Conservation (phyloP, 768 basidiomycete genomes). For the Pholiota conissans region DNA sequence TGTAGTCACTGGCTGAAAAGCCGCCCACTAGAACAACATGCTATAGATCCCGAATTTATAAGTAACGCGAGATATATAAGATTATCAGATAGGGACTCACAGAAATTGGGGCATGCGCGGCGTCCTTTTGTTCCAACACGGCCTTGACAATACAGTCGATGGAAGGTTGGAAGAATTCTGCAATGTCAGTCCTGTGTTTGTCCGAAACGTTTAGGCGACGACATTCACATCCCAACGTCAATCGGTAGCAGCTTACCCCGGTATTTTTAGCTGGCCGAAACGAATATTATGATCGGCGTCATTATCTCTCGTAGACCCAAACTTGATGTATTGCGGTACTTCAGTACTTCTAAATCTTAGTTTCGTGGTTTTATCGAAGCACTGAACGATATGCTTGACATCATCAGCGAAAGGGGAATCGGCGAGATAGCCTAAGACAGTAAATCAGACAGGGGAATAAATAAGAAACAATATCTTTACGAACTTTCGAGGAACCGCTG, state of each 20-base stretch:
- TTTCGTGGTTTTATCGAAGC: conserved; percentile 49
- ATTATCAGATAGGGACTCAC: conserved; percentile 18
- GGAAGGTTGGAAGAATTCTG: conserved; percentile 39
- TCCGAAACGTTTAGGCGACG: background rate
- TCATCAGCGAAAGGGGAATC: conserved; percentile 12
- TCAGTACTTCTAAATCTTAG: conserved; percentile 33
- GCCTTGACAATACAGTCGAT: conserved; percentile 34
- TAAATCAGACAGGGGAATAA: background rate
- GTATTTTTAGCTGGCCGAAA: conserved; percentile 46
- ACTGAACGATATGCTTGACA: conserved; percentile 35
- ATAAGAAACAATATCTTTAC: background rate
- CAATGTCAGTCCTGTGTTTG: conserved; percentile 34
- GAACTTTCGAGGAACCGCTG: conserved; percentile 10
- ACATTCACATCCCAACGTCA: too few relatives aligned
- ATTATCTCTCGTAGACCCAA: conserved; percentile 41
- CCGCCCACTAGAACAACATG: conserved; percentile 56
- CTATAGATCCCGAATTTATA: conserved; percentile 18
- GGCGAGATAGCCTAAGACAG: conserved; percentile 32
- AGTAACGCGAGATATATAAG: background rate
- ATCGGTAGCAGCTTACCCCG: conserved; percentile 20
- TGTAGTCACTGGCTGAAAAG: conserved; percentile 57
- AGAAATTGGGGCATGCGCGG: conserved; percentile 28
- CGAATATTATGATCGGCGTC: conserved; percentile 38
- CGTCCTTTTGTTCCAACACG: conserved; percentile 25
- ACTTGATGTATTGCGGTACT: conserved; percentile 43